These are phyloP conservation scores for Pythium dissimile DNA, from an alignment of 352 stramenopile genomes.

Conservation along the genomic window DNA sequence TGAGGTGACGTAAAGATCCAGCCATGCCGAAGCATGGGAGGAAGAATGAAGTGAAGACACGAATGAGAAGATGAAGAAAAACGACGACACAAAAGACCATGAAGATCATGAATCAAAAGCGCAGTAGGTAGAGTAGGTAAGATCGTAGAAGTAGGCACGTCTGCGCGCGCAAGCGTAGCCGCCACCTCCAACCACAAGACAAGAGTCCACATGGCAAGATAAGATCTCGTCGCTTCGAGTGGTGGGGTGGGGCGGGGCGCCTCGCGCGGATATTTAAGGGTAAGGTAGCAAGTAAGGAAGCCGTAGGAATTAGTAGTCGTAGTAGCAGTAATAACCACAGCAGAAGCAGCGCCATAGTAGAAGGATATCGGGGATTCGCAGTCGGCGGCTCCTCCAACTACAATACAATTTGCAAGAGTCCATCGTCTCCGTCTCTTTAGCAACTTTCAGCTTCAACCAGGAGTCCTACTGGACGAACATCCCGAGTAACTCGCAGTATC, in stretches of 20 bases:
- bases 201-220: slow-evolving; percentile 2
- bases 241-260: too few relatives aligned
- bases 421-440: not conserved
- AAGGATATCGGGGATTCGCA: slow-evolving; percentile 5
- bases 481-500: not conserved
- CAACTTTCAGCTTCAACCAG: not conserved
- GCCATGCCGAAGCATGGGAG: not conserved
- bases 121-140: slow-evolving; percentile 27
- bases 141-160: slow-evolving; percentile 23
- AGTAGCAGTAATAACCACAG: slow-evolving; percentile 3
- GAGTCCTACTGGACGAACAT: not conserved
- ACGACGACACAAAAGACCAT: slow-evolving; percentile 1
- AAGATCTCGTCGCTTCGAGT: not conserved
- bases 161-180: slow-evolving; percentile 11
- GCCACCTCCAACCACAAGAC: not conserved
- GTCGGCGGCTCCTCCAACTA: slow-evolving; percentile 6
- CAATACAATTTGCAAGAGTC: slow-evolving; percentile 5
- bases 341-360: slow-evolving; percentile 9
- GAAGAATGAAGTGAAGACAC: slow-evolving; percentile 3
- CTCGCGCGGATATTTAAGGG: slow-evolving; percentile 12
- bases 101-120: slow-evolving; percentile 19
- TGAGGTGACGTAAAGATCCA: too few relatives aligned
- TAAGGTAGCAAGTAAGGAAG: slow-evolving; percentile 8
- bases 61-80: slow-evolving; percentile 9
- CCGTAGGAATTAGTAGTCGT: not conserved